These are phyloP conservation scores for Actinomucor elegans DNA, from an alignment of 371 early-diverging fungal genomes.

Conservation along the genomic window DNA sequence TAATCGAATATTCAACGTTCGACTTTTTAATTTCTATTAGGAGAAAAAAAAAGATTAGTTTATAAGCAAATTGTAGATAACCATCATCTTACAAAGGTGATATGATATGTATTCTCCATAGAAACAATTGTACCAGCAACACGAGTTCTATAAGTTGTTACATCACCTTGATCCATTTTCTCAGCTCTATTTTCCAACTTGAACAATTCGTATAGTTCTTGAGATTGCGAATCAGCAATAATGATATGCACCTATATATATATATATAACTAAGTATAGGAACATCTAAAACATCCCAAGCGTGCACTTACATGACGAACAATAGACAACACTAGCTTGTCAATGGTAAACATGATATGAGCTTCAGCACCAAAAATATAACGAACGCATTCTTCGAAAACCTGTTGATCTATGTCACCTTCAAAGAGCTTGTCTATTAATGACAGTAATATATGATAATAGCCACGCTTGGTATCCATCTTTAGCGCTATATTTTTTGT, in stretches of 20 bases:
- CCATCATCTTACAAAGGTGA: constrained; percentile 69
- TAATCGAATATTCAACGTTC: constrained; percentile 72
- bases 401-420: constrained; percentile 76
- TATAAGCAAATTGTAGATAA: no score
- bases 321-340: constrained; percentile 52
- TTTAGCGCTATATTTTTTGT: constrained; percentile 17
- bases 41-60: neutral
- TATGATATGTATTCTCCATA: constrained; percentile 75
- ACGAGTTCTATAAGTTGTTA: constrained; percentile 42
- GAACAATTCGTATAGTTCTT: constrained; percentile 20
- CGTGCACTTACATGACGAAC: constrained; percentile 21
- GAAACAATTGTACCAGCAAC: constrained; percentile 41
- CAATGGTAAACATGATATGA: constrained; percentile 83
- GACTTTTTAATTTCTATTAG: constrained; percentile 12
- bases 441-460: constrained; percentile 70
- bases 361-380: constrained; percentile 85
- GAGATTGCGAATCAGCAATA: constrained; percentile 22
- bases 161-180: constrained; percentile 27
- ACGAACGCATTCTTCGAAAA: constrained; percentile 90
- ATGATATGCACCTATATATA: constrained; percentile 25
- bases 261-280: neutral
- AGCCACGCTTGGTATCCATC: constrained; percentile 46
- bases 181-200: constrained; percentile 18
- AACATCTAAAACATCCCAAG: no score
- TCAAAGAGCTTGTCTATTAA: constrained; percentile 72